phyloP scores from a whole-genome alignment of 2,329 filamentous ascomycete genomes.

The Fusarium keratoplasticum region DNA sequence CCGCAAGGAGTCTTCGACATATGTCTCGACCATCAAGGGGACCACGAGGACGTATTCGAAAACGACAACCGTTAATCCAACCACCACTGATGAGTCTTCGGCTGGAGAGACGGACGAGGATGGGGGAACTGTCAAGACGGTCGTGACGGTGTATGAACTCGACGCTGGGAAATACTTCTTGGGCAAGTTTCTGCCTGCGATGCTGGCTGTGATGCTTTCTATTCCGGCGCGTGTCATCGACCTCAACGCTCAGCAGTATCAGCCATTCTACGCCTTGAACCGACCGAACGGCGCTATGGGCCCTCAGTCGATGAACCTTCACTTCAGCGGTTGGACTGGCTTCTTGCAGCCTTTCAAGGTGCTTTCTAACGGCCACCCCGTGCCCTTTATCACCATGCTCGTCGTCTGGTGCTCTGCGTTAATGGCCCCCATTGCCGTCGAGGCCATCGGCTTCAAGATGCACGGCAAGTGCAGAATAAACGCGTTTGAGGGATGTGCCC shows the following conservation, averaged over 20 bases:
- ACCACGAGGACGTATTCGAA: constrained; percentile 33
- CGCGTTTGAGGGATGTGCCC: constrained; percentile 36
- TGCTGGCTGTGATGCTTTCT: constrained; percentile 54
- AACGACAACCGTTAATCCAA: constrained; percentile 28
- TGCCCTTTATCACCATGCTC: constrained; percentile 42
- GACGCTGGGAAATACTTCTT: constrained; percentile 50
- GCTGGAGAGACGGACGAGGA: background rate
- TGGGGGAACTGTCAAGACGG: constrained; percentile 13
- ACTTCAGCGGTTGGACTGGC: constrained; percentile 53
- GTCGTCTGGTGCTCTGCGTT: constrained; percentile 39
- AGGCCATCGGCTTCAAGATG: constrained; percentile 43
- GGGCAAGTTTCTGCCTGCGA: constrained; percentile 57
- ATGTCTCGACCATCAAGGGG: constrained; percentile 33
- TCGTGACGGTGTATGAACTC: constrained; percentile 33
- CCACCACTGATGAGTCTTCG: constrained; percentile 11
- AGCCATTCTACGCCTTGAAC: constrained; percentile 60
- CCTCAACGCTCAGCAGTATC: constrained; percentile 56
- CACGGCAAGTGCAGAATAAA: constrained; percentile 40
- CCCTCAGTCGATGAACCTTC: constrained; percentile 56
- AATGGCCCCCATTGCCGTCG: constrained; percentile 38
- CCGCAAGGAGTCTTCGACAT: constrained; percentile 31
- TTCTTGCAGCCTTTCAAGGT: constrained; percentile 51
- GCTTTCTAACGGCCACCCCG: constrained; percentile 46
- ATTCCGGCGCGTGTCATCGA: constrained; percentile 59
- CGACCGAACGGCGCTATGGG: constrained; percentile 53